These are phyloP conservation scores for Penicillium hordei DNA, from an alignment of 2,329 filamentous ascomycete species.

Conservation along the genomic window DNA sequence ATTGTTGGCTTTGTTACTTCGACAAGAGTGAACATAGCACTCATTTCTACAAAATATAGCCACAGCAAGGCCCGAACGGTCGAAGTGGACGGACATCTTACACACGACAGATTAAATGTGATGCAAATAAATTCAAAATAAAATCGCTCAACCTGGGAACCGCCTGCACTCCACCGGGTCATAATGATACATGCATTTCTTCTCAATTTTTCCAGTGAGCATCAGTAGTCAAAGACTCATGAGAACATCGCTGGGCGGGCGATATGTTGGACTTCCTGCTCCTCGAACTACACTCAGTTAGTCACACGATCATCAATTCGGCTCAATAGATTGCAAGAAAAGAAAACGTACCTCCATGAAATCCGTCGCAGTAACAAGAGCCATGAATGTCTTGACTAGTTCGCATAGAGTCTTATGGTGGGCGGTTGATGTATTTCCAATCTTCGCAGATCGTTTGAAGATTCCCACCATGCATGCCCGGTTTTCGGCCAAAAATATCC, in stretches of 20 bases:
- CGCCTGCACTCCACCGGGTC: constrained; percentile 19
- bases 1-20: too few relatives aligned
- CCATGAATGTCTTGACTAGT: constrained; percentile 79
- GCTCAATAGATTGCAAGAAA: background rate
- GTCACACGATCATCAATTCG: background rate
- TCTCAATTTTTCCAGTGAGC: background rate
- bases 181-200: constrained; percentile 23
- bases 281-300: constrained; percentile 43
- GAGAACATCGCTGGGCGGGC: constrained; percentile 36
- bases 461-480: constrained; percentile 81
- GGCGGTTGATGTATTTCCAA: constrained; percentile 55
- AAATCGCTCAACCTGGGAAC: constrained; percentile 19
- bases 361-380: constrained; percentile 76
- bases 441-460: constrained; percentile 83
- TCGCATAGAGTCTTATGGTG: constrained; percentile 68
- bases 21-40: background rate
- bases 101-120: background rate
- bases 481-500: constrained; percentile 78
- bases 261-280: constrained; percentile 36
- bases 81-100: background rate
- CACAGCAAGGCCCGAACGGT: background rate
- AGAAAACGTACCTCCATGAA: constrained; percentile 73
- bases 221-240: constrained; percentile 17
- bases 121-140: constrained; percentile 14
- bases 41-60: background rate